Conservation (phyloP, 768 basidiomycete genomes). For the Rhizopogon sp. region DNA sequence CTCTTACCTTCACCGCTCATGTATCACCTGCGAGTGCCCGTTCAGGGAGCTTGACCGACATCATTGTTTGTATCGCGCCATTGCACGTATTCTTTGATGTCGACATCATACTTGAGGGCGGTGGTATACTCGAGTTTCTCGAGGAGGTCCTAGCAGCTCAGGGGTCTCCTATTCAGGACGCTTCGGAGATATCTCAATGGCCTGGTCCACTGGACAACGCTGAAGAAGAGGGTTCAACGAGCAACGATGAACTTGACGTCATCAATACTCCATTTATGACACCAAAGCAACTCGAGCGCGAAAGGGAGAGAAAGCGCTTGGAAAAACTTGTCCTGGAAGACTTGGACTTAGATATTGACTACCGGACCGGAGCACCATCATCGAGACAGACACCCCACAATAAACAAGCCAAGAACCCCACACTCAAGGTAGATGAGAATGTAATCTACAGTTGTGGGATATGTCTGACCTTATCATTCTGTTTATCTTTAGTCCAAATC, state of each 20-base stretch:
- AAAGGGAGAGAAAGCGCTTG: slow-evolving; percentile 36
- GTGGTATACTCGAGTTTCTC: slow-evolving; percentile 42
- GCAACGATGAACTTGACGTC: slow-evolving; percentile 8
- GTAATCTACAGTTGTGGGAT: neutral
- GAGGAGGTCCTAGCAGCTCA: slow-evolving; percentile 32
- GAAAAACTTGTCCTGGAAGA: slow-evolving; percentile 56
- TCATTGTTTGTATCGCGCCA: slow-evolving; percentile 44
- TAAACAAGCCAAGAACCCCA: slow-evolving; percentile 1
- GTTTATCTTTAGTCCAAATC: neutral
- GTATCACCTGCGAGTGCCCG: slow-evolving; percentile 1
- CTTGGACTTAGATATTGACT: slow-evolving; percentile 48
- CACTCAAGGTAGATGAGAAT: slow-evolving; percentile 12
- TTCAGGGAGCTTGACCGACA: slow-evolving; percentile 2
- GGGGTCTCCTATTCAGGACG: slow-evolving; percentile 9
- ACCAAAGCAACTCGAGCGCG: slow-evolving; percentile 17
- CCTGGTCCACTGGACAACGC: neutral
- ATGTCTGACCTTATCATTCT: neutral
- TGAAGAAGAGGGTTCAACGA: slow-evolving; percentile 9
- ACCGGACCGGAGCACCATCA: slow-evolving; percentile 19
- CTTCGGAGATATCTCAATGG: neutral
- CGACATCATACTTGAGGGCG: slow-evolving; percentile 33
- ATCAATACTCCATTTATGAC: slow-evolving; percentile 19
- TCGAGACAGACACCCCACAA: slow-evolving; percentile 5
- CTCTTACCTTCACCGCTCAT: slow-evolving; percentile 14
- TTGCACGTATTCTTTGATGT: slow-evolving; percentile 79